Evolutionary conservation across 371 early-diverging fungal species (phyloP), one percentile per base, ranked within the genome.

Genomic region (Mucor velutinosus): DNA sequence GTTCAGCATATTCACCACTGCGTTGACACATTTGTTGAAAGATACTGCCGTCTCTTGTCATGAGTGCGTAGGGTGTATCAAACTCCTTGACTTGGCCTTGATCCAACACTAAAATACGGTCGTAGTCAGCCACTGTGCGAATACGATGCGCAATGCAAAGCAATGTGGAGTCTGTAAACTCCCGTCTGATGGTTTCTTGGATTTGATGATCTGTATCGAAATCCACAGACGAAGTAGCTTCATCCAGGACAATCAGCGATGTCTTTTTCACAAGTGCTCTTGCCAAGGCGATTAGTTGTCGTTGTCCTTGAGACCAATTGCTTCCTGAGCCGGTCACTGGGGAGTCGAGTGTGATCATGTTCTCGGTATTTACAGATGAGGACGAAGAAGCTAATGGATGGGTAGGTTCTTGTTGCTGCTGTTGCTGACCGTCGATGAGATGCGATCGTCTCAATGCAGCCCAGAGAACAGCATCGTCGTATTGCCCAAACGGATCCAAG

Each of bases 41-140:
- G 19, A 87, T 67, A 14, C 88, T 78, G 19, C 74, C 86, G 25
- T 85, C 77, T 17, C 73, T 70, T 11, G 75, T 77, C 70, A 93
- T 83, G 65, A 93, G 78, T 12, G 64, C 72, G 63, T 75, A 76
- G 1, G 92, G 92, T 1, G 88, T 84, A 62, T 88, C 93, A 73
- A 84, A 91, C 74, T 97, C 96, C 7, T 89, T 91, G 4, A 95
- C 79, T 32, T 72, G 62, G 5, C 97, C 96, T 43, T 88, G 89
- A 66, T 94, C 93, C 65, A 96, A 79, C 1, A 95, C 95, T 32
- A 96, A 72, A 12, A 97, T 90, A 47, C 84, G 83, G 75, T 95
- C 95, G 64, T 93, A 97, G 75, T 97, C 95, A 62, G 95, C 92
- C n/a, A 97, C 88, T 1, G 95, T 95, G 65, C 90, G 84, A 71